Evolutionary conservation across 2,329 filamentous ascomycete species (phyloP), one percentile per base, ranked within the genome.

Genomic region (Lachnellula occidentalis): DNA sequence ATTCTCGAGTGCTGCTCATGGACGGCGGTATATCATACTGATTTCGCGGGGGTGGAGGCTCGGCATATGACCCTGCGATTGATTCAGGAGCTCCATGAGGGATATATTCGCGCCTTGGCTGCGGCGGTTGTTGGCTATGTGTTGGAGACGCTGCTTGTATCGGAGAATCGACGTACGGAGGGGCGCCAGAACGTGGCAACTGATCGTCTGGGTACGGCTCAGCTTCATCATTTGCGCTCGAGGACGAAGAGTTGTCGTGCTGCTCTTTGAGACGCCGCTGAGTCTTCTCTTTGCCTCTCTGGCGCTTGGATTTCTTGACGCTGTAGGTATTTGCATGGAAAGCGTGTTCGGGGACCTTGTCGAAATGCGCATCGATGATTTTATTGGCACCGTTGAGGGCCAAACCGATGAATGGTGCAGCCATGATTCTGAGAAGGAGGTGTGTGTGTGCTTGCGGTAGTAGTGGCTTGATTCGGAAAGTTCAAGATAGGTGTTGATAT

Each of bases 301-400:
- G 36, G 1, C 36, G 36, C 7, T 39, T 39, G 4, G 12, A 14
- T 9, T 39, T 39, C 9, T 39, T 39, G 36, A 39, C 36, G 36
- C 14, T 14, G 24, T 49, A 54, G 15, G 51, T 54, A 15, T 39
- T 8, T 4, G 15, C 3, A 31, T 54, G 36, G 5, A 54, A 27
- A 15, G 27, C 11, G 9, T 37, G 17, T 19, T 54, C 51, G 5
- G 51, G 51, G 3, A 54, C 7, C 34, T 49, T 39, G 36, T 54
- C 14, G 36, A 54, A 54, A 24, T 54, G 51, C 36, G 49, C 41
- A 45, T 54, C 45, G 4, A 54, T 42, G 14, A 54, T 3, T n/a
- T 48, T 50, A 34, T 49, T 36, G 15, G 22, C 27, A 14, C 46
- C 46, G 8, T 54, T 45, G 6, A 54, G 24, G 9, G 45, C 51